These are phyloP conservation scores for Rubroboletus satanas DNA, from an alignment of 768 basidiomycete genomes.

Conservation along the genomic window DNA sequence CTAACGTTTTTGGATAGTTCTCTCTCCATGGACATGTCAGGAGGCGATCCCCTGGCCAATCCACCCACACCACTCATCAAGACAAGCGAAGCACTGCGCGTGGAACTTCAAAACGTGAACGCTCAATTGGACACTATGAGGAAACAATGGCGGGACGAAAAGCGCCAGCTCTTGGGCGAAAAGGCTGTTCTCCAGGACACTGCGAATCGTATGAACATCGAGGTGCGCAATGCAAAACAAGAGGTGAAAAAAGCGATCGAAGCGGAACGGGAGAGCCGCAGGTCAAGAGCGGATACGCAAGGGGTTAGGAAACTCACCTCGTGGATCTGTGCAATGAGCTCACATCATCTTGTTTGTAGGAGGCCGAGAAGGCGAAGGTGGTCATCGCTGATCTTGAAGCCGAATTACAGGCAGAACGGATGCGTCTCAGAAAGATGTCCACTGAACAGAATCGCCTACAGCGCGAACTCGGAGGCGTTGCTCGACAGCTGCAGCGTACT, in stretches of 20 bases:
- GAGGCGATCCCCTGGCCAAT: constrained; percentile 45
- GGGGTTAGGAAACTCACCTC: constrained; percentile 42
- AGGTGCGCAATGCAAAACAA: constrained; percentile 56
- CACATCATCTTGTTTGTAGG: constrained; percentile 38
- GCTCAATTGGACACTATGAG: constrained; percentile 60
- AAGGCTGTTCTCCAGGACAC: constrained; percentile 71
- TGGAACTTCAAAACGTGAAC: constrained; percentile 60
- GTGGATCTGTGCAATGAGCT: constrained; percentile 1
- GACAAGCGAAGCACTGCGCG: constrained; percentile 60
- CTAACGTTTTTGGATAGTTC: constrained; percentile 38
- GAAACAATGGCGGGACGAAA: constrained; percentile 68
- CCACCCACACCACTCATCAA: constrained; percentile 67
- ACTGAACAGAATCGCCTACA: constrained; percentile 60
- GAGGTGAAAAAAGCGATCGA: constrained; percentile 54
- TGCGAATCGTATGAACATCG: constrained; percentile 58
- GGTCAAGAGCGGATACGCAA: constrained; percentile 49
- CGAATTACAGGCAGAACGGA: constrained; percentile 67
- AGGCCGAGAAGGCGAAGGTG: constrained; percentile 63
- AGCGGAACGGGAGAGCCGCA: constrained; percentile 47
- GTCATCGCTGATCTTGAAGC: constrained; percentile 67
- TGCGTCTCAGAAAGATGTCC: constrained; percentile 56
- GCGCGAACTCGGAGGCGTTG: constrained; percentile 61
- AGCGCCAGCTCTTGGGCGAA: constrained; percentile 58
- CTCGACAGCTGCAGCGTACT: constrained; percentile 62
- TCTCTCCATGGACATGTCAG: constrained; percentile 43